phyloP scores from a whole-genome alignment of 2,329 filamentous ascomycete species.

The Talaromyces marneffei region DNA sequence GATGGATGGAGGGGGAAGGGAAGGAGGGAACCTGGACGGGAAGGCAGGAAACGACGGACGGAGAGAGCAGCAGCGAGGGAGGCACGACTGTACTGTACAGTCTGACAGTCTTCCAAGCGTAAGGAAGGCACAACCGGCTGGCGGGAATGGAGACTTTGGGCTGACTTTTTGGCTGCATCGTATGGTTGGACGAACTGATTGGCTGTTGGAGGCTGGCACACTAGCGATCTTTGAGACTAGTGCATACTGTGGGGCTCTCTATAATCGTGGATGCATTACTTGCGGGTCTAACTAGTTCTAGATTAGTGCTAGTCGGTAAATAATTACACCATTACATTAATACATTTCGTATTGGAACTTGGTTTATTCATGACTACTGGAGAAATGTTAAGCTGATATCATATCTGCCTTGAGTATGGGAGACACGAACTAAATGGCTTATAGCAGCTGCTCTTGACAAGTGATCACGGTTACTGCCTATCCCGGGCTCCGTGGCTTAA shows the following conservation, averaged over 20 bases:
- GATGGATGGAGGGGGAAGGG: slow-evolving; percentile 6
- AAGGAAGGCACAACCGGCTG: slow-evolving; percentile 6
- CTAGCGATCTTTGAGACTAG: neutral
- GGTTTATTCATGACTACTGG: neutral
- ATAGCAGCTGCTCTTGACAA: too few species aligned
- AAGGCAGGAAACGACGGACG: neutral
- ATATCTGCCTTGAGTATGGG: neutral
- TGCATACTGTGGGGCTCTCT: neutral
- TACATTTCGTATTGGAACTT: neutral
- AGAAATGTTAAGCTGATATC: neutral
- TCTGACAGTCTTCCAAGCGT: too few species aligned
- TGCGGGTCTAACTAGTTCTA: neutral
- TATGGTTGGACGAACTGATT: neutral
- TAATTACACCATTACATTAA: neutral
- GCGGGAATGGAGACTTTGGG: slow-evolving; percentile 5
- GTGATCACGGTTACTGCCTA: neutral
- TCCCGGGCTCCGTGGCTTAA: neutral
- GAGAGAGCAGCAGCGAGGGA: neutral
- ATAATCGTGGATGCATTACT: neutral
- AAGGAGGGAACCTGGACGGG: neutral
- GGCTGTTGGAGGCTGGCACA: neutral
- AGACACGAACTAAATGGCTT: neutral
- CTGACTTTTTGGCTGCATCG: slow-evolving; percentile 6
- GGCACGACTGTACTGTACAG: neutral
- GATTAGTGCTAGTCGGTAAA: neutral